phyloP scores from a whole-genome alignment of 352 stramenopile species.

The Pythium plurisporium region DNA sequence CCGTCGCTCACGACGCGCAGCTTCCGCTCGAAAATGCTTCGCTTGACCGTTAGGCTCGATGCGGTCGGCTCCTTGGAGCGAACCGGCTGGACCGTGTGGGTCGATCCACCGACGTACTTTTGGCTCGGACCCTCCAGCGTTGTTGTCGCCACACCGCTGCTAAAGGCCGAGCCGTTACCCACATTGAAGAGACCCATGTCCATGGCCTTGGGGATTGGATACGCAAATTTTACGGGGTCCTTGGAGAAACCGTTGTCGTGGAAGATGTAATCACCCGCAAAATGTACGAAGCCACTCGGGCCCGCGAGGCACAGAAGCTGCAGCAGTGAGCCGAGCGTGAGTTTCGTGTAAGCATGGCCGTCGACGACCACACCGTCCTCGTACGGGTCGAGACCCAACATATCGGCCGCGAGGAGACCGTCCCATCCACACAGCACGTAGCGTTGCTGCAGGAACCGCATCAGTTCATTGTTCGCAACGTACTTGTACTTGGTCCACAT shows the following conservation, averaged over 20 bases:
- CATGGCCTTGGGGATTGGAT: conserved; percentile 32
- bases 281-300: conserved; percentile 37
- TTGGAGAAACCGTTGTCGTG: conserved; percentile 34
- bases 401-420: conserved; percentile 27
- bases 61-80: too few species aligned
- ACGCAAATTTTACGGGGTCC: conserved; percentile 27
- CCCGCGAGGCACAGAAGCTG: conserved; percentile 47
- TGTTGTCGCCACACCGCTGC: not conserved
- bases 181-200: conserved; percentile 28
- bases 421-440: conserved; percentile 61
- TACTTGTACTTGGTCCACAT: conserved; percentile 31
- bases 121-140: not conserved
- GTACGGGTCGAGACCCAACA: conserved; percentile 46
- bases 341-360: conserved; percentile 26
- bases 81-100: too few species aligned
- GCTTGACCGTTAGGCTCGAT: conserved; percentile 3
- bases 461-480: conserved; percentile 39
- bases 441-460: conserved; percentile 39
- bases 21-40: conserved; percentile 41
- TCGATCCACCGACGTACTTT: too few species aligned
- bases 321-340: conserved; percentile 34
- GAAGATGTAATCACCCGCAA: conserved; percentile 53
- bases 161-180: not conserved
- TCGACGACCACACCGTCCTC: conserved; percentile 21
- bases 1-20: conserved; percentile 32